Base-by-base conservation (phyloP, 2,329 filamentous ascomycete species). In the Diplodia mutila region DNA sequence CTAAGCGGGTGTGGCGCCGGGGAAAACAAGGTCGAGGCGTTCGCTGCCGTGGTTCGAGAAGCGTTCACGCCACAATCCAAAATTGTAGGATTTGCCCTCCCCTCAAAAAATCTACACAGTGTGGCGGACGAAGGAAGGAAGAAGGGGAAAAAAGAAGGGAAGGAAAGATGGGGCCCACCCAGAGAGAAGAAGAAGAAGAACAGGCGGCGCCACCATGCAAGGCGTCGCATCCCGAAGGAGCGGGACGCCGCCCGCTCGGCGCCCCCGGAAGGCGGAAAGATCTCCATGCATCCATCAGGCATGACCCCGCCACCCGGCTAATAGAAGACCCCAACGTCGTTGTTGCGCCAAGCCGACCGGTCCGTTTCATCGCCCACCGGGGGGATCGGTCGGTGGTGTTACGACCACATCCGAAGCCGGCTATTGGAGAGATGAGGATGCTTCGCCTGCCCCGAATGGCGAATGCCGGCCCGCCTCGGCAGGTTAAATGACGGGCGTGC, bases 201-300 rank as follows among this genome's bases (percentile, higher is more conserved):
- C n/a, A n/a, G n/a, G n/a, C n/a, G n/a, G n/a, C 18, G 39, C 0
- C 42, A 21, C 16, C 37, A n/a, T 21, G 12, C 39, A 42, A 18
- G 39, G 5, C 16, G n/a, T 18, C 6, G 42, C 29, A 52, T 55
- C 23, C 39, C 57, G 57, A 49, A 18, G 27, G 39, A 5, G 39
- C 42, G 57, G 57, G 25, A 61, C 42, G 29, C 37, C 34, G 55
- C 23, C 11, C n/a, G 16, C 27, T 39, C 59, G 46, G 59, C n/a
- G 23, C 9, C 12, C 46, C 42, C 59, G 46, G 59, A 46, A 49
- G 46, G 59, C 59, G 59, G 59, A 63, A 39, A 51, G 59, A 63
- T 63, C 59, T 51, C 59, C 59, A 37, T 8, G 2, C 29, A 37
- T 11, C 34, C 34, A 51, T 25, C n/a, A n/a, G n/a, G n/a, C n/a